These are phyloP conservation scores for Sungouiozyma ichnusensis DNA, from an alignment of 805 yeast genomes.

Conservation along the genomic window DNA sequence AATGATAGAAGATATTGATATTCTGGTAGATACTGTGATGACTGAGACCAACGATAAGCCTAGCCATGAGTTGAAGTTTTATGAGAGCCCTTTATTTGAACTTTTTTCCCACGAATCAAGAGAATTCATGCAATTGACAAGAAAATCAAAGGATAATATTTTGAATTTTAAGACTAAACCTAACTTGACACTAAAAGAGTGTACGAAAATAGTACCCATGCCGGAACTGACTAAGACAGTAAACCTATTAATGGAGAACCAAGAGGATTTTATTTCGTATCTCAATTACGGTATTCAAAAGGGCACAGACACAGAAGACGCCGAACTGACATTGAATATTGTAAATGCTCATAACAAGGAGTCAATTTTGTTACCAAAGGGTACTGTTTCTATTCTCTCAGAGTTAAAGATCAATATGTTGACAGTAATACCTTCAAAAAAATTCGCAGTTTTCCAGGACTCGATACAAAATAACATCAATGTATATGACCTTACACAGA, in stretches of 20 bases:
- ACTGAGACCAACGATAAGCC: not conserved
- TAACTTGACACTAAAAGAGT: not conserved
- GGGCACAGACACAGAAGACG: too few relatives aligned
- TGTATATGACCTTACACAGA: not conserved
- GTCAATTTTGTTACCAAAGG: not conserved
- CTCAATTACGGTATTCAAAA: too few relatives aligned
- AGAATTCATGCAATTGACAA: not conserved
- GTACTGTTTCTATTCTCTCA: not conserved
- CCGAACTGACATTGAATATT: too few relatives aligned
- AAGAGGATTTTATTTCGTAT: not conserved
- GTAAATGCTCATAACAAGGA: not conserved
- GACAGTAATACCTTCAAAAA: not conserved
- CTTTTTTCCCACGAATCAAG: not conserved
- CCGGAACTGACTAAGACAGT: not conserved
- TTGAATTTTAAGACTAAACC: too few relatives aligned
- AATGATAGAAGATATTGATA: constrained; percentile 40
- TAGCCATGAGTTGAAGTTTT: not conserved
- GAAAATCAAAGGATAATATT: not conserved
- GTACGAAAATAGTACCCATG: not conserved
- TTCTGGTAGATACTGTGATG: not conserved
- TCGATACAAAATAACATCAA: not conserved
- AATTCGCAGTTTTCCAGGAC: not conserved
- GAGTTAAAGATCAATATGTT: not conserved
- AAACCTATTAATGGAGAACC: not conserved
- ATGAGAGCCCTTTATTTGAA: not conserved